Percentiles rank a stretch among this genome's conserved stretches.
phyloP scores from a whole-genome alignment of 2,329 filamentous ascomycete genomes.

The Sporothrix brasiliensis region DNA sequence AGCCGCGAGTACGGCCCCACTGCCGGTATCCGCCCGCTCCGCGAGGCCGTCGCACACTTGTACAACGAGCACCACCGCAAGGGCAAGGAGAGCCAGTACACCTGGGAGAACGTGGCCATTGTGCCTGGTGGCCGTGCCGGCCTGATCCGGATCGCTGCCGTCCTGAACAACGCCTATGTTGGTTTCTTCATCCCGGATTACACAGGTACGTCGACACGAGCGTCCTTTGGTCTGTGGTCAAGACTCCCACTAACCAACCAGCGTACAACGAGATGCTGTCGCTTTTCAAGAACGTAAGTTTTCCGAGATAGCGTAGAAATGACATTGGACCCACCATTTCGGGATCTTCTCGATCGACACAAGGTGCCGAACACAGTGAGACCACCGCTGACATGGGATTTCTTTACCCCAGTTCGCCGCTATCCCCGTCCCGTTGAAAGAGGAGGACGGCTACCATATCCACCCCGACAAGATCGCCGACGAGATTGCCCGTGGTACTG shows the following conservation, averaged over 20 bases:
- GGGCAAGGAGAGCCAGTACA: constrained; percentile 86
- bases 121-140: constrained; percentile 92
- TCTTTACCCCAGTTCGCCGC: constrained; percentile 67
- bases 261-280: constrained; percentile 98
- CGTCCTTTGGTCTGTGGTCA: not conserved
- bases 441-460: constrained; percentile 89
- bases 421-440: constrained; percentile 80
- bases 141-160: constrained; percentile 90
- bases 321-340: not conserved
- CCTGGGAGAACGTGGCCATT: constrained; percentile 96
- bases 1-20: constrained; percentile 91
- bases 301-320: not conserved
- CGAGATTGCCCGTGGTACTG: constrained; percentile 82
- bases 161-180: constrained; percentile 88
- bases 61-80: constrained; percentile 93
- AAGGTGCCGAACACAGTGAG: not conserved
- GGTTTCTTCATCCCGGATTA: constrained; percentile 96
- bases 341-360: not conserved
- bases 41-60: constrained; percentile 84
- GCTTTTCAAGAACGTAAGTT: constrained; percentile 79
- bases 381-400: not conserved
- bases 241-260: constrained; percentile 40
- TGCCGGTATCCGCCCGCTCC: constrained; percentile 86
- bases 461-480: constrained; percentile 91
- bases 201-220: constrained; percentile 58